Conservation (phyloP, 2,329 filamentous ascomycete genomes). For the Cercospora zeae-maydis region DNA sequence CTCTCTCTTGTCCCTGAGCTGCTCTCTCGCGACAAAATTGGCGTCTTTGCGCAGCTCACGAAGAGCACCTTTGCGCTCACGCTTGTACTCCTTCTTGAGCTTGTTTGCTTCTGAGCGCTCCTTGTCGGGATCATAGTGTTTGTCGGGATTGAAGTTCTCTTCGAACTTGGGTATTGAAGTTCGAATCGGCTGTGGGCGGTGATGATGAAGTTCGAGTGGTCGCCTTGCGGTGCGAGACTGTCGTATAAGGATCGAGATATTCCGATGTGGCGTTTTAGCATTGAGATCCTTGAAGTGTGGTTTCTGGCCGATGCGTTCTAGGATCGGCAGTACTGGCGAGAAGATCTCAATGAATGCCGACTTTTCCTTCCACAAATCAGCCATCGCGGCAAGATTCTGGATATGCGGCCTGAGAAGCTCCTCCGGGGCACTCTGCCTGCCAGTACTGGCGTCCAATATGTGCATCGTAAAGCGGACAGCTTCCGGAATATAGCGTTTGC, state of each 20-base stretch:
- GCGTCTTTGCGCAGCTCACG: conserved; percentile 93
- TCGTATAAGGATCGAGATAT: conserved; percentile 59
- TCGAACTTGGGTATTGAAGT: conserved; percentile 91
- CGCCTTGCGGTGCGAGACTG: conserved; percentile 65
- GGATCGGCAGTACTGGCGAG: conserved; percentile 47
- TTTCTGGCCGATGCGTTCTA: not conserved
- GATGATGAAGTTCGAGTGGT: conserved; percentile 82
- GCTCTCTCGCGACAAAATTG: conserved; percentile 87
- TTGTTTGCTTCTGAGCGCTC: conserved; percentile 82
- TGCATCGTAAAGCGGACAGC: conserved; percentile 77
- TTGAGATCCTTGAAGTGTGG: conserved; percentile 31
- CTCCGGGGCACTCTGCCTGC: conserved; percentile 21
- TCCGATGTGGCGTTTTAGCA: conserved; percentile 52
- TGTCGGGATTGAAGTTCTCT: conserved; percentile 87
- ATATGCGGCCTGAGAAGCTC: conserved; percentile 51
- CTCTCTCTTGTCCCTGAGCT: conserved; percentile 86
- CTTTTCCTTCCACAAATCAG: conserved; percentile 70
- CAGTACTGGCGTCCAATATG: conserved; percentile 53
- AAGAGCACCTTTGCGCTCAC: conserved; percentile 90
- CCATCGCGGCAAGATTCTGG: conserved; percentile 63
- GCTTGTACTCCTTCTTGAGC: conserved; percentile 86
- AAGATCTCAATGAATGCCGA: conserved; percentile 78
- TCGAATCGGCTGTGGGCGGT: conserved; percentile 83
- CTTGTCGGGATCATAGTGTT: conserved; percentile 94
- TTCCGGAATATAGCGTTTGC: conserved; percentile 87